Evolutionary conservation across 2,329 filamentous ascomycete genomes (phyloP).

Genomic region (Fusarium nurragi): DNA sequence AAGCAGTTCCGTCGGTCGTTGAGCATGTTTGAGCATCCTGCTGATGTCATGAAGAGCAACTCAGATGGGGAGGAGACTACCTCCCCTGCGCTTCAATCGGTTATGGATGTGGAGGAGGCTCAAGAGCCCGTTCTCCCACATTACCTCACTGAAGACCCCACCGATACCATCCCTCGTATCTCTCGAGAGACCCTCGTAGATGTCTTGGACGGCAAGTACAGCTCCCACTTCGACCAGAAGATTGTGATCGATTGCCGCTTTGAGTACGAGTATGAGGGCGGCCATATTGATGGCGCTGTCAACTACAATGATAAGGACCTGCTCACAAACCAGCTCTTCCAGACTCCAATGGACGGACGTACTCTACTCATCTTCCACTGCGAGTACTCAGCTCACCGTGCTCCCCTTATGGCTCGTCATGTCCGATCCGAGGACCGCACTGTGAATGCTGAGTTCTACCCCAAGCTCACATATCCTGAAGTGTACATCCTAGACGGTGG

Average conservation of each 20-base stretch:
- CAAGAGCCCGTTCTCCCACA: slow-evolving; percentile 82
- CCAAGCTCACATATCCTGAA: slow-evolving; percentile 91
- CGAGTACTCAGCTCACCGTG: slow-evolving; percentile 97
- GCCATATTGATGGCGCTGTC: slow-evolving; percentile 90
- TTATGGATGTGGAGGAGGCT: slow-evolving; percentile 84
- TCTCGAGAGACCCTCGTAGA: slow-evolving; percentile 81
- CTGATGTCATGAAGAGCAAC: slow-evolving; percentile 85
- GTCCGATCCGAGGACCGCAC: slow-evolving; percentile 89
- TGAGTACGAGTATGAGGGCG: slow-evolving; percentile 97
- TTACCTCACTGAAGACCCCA: slow-evolving; percentile 80
- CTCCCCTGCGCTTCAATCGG: slow-evolving; percentile 67
- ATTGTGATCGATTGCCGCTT: slow-evolving; percentile 96
- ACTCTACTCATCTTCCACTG: slow-evolving; percentile 94
- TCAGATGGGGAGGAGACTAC: slow-evolving; percentile 62
- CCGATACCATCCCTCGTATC: slow-evolving; percentile 89
- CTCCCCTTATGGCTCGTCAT: slow-evolving; percentile 94
- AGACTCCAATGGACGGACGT: slow-evolving; percentile 70
- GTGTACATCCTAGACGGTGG: slow-evolving; percentile 97
- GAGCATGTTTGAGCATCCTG: slow-evolving; percentile 97
- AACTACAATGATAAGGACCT: slow-evolving; percentile 98
- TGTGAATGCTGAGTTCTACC: slow-evolving; percentile 86
- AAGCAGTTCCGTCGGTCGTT: slow-evolving; percentile 92
- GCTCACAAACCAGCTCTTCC: slow-evolving; percentile 81
- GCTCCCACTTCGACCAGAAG: slow-evolving; percentile 78
- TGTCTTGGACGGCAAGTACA: slow-evolving; percentile 87